Evolutionary conservation across 1,284 basidiomycete genomes (phyloP).

Genomic region (Vanrija humicola): DNA sequence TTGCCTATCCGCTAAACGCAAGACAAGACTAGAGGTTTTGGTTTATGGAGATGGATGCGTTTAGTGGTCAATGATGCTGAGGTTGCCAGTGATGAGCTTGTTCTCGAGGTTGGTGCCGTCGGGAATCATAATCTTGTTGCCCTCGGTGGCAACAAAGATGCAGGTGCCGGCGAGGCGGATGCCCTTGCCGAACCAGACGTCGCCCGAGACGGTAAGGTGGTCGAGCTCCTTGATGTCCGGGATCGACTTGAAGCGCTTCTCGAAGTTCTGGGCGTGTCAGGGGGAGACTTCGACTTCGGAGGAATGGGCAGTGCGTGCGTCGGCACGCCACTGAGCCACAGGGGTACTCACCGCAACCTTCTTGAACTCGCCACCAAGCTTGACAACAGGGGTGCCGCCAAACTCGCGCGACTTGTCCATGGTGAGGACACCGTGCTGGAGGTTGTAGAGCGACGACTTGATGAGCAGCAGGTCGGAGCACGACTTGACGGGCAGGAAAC

Average conservation of each 20-base stretch:
- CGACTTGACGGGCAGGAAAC: slow-evolving; percentile 87
- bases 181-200: slow-evolving; percentile 92
- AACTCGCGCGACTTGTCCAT: slow-evolving; percentile 90
- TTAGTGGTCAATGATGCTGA: slow-evolving; percentile 57
- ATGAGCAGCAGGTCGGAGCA: slow-evolving; percentile 89
- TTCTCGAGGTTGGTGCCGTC: slow-evolving; percentile 94
- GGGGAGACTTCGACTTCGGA: background rate
- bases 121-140: slow-evolving; percentile 90
- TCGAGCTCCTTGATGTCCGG: slow-evolving; percentile 91
- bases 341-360: slow-evolving; percentile 65
- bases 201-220: slow-evolving; percentile 93
- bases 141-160: slow-evolving; percentile 87
- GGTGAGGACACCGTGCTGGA: slow-evolving; percentile 89
- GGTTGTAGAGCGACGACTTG: slow-evolving; percentile 94
- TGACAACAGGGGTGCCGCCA: slow-evolving; percentile 91
- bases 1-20: too few relatives aligned
- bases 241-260: slow-evolving; percentile 85
- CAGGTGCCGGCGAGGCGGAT: slow-evolving; percentile 84
- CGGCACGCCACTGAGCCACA: background rate
- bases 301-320: background rate
- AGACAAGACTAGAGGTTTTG: too few relatives aligned
- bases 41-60: background rate
- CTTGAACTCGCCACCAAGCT: slow-evolving; percentile 74
- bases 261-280: slow-evolving; percentile 62
- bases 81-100: slow-evolving; percentile 59